Evolutionary conservation across 768 basidiomycete species (phyloP).

Genomic region (Ramaria sp.): DNA sequence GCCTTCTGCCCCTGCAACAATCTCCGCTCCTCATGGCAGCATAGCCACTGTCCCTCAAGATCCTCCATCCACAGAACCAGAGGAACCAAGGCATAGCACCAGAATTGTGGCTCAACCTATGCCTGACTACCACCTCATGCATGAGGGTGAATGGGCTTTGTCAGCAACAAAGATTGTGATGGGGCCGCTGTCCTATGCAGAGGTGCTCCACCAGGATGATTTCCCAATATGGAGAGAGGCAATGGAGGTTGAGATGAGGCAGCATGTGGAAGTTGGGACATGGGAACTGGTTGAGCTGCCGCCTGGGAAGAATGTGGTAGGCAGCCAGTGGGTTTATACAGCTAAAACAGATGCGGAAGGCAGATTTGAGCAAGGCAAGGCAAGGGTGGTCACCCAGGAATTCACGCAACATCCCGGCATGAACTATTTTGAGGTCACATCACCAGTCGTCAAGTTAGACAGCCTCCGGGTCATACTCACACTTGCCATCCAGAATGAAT

Average conservation of each 20-base stretch:
- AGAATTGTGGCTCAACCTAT: too few relatives aligned
- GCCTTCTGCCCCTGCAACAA: too few relatives aligned
- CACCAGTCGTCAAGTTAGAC: conserved; percentile 30
- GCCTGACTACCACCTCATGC: too few relatives aligned
- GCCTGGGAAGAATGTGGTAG: conserved; percentile 12
- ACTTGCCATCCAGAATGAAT: conserved; percentile 15
- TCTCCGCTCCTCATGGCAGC: too few relatives aligned
- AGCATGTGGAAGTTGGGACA: conserved; percentile 14
- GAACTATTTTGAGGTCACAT: conserved; percentile 26
- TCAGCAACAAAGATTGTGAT: neutral
- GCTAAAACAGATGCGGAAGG: conserved; percentile 17
- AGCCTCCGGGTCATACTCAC: conserved; percentile 19
- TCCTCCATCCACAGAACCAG: too few relatives aligned
- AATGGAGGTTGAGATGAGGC: conserved; percentile 16
- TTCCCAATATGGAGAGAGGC: conserved; percentile 16
- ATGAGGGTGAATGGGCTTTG: neutral
- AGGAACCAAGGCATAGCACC: too few relatives aligned
- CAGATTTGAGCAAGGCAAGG: conserved; percentile 14
- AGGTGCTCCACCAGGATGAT: conserved; percentile 9
- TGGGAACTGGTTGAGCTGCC: conserved; percentile 15
- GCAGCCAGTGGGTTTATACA: conserved; percentile 19
- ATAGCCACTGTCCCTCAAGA: too few relatives aligned
- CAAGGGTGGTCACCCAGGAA: conserved; percentile 18
- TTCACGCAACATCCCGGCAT: conserved; percentile 12
- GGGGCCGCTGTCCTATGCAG: conserved; percentile 6